A percentile compares a stretch with the other conserved stretches of the same genome.
Evolutionary conservation across 129 eudicot genomes (phyloP).

Genomic region (Deinandra increscens): DNA sequence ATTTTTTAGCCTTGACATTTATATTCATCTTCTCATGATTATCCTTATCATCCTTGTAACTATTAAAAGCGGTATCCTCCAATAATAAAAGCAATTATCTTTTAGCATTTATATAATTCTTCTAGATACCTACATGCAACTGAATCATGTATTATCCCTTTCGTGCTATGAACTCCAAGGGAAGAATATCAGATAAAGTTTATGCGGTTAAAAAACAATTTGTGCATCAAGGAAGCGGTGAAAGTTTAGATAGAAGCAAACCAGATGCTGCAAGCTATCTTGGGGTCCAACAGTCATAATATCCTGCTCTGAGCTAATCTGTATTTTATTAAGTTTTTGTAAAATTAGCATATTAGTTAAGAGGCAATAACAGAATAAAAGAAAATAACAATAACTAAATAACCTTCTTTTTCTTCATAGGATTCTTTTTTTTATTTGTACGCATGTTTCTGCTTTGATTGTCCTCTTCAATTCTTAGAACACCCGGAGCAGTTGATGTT

Average conservation of each 20-base stretch:
- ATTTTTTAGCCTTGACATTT: background rate
- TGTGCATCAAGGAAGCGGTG: background rate
- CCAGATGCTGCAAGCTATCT: constrained; percentile 87
- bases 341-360: constrained; percentile 6
- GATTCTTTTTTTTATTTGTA: constrained; percentile 66
- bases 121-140: background rate
- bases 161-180: no score
- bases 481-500: constrained; percentile 51
- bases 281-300: constrained; percentile 65
- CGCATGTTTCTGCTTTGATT: constrained; percentile 63
- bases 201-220: background rate
- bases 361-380: constrained; percentile 1
- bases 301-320: constrained; percentile 69
- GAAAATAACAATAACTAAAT: background rate
- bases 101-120: background rate
- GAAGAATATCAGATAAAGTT: background rate
- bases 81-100: background rate
- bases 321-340: constrained; percentile 11
- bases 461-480: constrained; percentile 69
- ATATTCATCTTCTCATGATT: background rate
- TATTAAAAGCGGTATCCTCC: background rate
- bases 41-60: background rate
- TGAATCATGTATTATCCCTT: no score
- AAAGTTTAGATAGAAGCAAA: constrained; percentile 37
- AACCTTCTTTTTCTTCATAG: constrained; percentile 89